A percentile compares a stretch with the other conserved stretches of the same genome.
These are phyloP conservation scores for Scheffersomyces coipomensis DNA, from an alignment of 805 yeast genomes.

Conservation along the genomic window DNA sequence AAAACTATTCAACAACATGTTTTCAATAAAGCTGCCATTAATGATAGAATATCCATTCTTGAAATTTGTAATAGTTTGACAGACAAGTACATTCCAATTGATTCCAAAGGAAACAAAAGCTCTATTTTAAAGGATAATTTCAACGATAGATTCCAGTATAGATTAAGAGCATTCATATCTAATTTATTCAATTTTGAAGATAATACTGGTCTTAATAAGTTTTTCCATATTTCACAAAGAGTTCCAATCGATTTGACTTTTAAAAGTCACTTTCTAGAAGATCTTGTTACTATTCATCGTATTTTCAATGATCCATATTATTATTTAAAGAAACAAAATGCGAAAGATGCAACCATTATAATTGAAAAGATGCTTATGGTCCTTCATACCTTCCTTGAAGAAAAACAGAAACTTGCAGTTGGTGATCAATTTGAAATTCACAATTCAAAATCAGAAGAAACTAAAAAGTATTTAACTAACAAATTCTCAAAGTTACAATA, in stretches of 20 bases:
- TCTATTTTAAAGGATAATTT: conserved; percentile 36
- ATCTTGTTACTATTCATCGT: conserved; percentile 26
- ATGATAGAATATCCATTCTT: conserved; percentile 37
- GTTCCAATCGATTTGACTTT: conserved; percentile 17
- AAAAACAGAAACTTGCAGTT: conserved; percentile 20
- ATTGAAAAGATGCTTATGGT: conserved; percentile 26
- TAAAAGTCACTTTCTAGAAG: conserved; percentile 29
- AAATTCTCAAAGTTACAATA: conserved; percentile 20
- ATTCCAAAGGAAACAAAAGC: conserved; percentile 19
- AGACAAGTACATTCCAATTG: conserved; percentile 23
- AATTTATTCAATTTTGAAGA: conserved; percentile 37
- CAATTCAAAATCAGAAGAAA: conserved; percentile 13
- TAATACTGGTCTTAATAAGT: conserved; percentile 44
- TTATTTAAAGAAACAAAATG: conserved; percentile 20
- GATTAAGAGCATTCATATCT: conserved; percentile 34
- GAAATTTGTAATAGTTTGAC: conserved; percentile 39
- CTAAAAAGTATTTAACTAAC: conserved; percentile 11
- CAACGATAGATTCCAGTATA: conserved; percentile 34
- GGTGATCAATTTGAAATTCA: conserved; percentile 15
- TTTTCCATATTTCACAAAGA: conserved; percentile 30
- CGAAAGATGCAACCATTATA: conserved; percentile 16
- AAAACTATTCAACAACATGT: conserved; percentile 17
- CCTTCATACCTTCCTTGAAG: conserved; percentile 25
- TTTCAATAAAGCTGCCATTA: conserved; percentile 24
- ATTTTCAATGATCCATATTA: conserved; percentile 35